A percentile compares a stretch with the other conserved stretches of the same genome.
These are phyloP conservation scores for Fomitopsis palustris DNA, from an alignment of 1,284 basidiomycete genomes.

Conservation along the genomic window DNA sequence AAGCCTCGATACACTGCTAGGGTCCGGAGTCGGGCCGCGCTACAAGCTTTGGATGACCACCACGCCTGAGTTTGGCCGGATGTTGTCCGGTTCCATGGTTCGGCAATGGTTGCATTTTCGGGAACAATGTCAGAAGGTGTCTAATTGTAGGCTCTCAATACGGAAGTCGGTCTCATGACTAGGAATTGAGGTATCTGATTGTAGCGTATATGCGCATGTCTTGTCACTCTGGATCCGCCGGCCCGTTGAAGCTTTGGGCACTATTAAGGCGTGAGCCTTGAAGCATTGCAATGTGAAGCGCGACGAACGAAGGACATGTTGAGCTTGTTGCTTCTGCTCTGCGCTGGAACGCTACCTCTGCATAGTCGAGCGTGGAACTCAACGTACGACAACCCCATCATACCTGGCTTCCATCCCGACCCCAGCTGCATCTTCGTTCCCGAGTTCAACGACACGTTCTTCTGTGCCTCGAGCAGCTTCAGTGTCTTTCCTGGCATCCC, in stretches of 20 bases:
- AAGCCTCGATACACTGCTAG: too few relatives aligned
- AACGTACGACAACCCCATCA: background rate
- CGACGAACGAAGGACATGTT: background rate
- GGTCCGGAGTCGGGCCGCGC: too few relatives aligned
- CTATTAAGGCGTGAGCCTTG: background rate
- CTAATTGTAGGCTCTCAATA: too few relatives aligned
- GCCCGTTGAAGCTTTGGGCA: background rate
- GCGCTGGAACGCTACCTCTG: background rate
- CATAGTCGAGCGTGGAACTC: background rate
- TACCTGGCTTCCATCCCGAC: background rate
- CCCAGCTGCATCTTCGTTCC: background rate
- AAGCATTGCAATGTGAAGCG: background rate
- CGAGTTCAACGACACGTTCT: background rate
- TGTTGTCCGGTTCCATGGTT: too few relatives aligned
- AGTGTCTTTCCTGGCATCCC: background rate
- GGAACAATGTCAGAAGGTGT: too few relatives aligned
- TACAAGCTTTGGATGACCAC: too few relatives aligned
- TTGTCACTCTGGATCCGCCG: background rate
- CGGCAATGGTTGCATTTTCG: too few relatives aligned
- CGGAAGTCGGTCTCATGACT: too few relatives aligned
- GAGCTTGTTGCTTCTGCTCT: too few relatives aligned
- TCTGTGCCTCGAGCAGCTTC: slow-evolving; percentile 2
- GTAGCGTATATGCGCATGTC: background rate
- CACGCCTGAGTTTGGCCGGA: too few relatives aligned
- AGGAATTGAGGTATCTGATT: background rate